phyloP scores from a whole-genome alignment of 805 yeast species.

The Candida maesae region DNA sequence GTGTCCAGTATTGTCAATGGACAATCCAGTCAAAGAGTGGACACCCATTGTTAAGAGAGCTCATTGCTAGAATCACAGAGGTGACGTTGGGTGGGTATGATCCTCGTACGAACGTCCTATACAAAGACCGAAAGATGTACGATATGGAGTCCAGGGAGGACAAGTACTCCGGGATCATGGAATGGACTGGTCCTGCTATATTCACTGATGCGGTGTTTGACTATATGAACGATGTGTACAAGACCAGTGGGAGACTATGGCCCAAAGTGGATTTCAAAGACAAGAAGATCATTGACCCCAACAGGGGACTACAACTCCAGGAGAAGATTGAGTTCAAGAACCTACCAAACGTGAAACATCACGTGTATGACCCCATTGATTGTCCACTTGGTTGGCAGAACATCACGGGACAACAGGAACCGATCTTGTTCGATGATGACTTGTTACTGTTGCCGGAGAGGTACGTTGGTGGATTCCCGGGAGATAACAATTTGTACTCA shows the following conservation, averaged over 20 bases:
- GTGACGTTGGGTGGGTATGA: slow-evolving; percentile 40
- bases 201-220: slow-evolving; percentile 46
- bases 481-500: slow-evolving; percentile 45
- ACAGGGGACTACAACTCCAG: slow-evolving; percentile 11
- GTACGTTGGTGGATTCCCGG: slow-evolving; percentile 49
- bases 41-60: slow-evolving; percentile 53
- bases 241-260: slow-evolving; percentile 1
- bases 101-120: slow-evolving; percentile 26
- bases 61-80: slow-evolving; percentile 52
- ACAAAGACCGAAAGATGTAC: slow-evolving; percentile 26
- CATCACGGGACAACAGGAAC: slow-evolving; percentile 16
- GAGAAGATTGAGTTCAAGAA: slow-evolving; percentile 6
- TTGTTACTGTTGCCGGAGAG: slow-evolving; percentile 68
- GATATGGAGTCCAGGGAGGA: slow-evolving; percentile 40
- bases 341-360: slow-evolving; percentile 9
- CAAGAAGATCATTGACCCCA: slow-evolving; percentile 14
- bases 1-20: slow-evolving; percentile 61
- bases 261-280: slow-evolving; percentile 10
- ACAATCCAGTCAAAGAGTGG: slow-evolving; percentile 57
- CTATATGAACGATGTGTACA: slow-evolving; percentile 25
- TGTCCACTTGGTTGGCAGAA: slow-evolving; percentile 18
- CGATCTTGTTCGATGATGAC: slow-evolving; percentile 44
- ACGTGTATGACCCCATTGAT: slow-evolving; percentile 12
- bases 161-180: slow-evolving; percentile 55
- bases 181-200: slow-evolving; percentile 51